A percentile compares a stretch with the other conserved stretches of the same genome.
These are phyloP conservation scores for Zygnema circumcarinatum DNA, from an alignment of 139 green algal genomes.

Conservation along the genomic window DNA sequence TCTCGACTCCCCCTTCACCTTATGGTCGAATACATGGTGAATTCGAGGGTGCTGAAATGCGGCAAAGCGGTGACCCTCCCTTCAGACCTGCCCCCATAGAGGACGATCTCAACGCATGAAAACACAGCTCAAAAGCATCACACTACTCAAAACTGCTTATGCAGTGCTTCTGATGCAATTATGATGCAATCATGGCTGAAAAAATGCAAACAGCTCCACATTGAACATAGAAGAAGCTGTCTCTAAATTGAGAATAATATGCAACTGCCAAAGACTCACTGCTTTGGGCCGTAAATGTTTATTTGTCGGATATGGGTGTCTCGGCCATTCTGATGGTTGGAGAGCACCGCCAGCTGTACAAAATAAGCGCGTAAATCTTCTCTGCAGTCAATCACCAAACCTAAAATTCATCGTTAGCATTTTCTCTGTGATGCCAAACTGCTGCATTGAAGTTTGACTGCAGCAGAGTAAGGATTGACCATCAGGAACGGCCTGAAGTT, in stretches of 20 bases:
- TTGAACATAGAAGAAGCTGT: too few relatives aligned
- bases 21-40: constrained; percentile 21
- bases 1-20: too few relatives aligned
- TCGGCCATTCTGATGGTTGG: constrained; percentile 97
- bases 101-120: background rate
- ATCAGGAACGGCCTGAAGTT: too few relatives aligned
- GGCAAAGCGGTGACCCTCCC: background rate
- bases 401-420: too few relatives aligned
- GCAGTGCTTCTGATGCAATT: too few relatives aligned
- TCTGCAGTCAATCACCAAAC: constrained; percentile 27
- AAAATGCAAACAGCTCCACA: too few relatives aligned
- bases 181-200: too few relatives aligned
- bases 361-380: constrained; percentile 64
- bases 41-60: constrained; percentile 35
- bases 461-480: too few relatives aligned
- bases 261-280: too few relatives aligned
- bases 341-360: constrained; percentile 73
- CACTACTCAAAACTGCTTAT: background rate
- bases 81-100: background rate
- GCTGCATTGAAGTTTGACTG: too few relatives aligned
- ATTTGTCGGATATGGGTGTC: constrained; percentile 94
- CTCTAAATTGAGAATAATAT: too few relatives aligned
- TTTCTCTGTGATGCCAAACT: too few relatives aligned
- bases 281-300: constrained; percentile 75
- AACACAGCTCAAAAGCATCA: background rate